Evolutionary conservation across 441 rosid genomes (phyloP).

Genomic region (Isatis lusitanica): DNA sequence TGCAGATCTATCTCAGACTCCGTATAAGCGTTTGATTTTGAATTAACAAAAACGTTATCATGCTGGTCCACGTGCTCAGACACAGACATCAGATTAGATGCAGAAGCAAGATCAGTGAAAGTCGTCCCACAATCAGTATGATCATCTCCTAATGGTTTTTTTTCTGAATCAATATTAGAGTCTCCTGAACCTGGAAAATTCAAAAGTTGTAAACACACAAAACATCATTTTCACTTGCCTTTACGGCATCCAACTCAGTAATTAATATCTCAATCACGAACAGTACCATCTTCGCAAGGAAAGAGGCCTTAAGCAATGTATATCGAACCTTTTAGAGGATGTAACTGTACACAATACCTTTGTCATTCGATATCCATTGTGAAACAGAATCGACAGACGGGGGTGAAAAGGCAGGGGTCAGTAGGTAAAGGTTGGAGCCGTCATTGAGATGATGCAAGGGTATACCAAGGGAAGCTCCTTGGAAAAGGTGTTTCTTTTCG

Average conservation of each 20-base stretch:
- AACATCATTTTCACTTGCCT: constrained; percentile 7
- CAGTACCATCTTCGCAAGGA: not conserved
- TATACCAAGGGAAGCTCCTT: constrained; percentile 53
- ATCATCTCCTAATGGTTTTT: constrained; percentile 35
- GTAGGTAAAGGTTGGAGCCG: constrained; percentile 68
- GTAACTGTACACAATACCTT: constrained; percentile 54
- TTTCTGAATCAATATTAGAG: constrained; percentile 38
- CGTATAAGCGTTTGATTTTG: constrained; percentile 36
- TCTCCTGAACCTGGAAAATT: constrained; percentile 43
- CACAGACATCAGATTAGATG: constrained; percentile 36
- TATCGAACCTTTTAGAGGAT: constrained; percentile 43
- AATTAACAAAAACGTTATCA: constrained; percentile 32
- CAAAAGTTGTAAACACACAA: constrained; percentile 12
- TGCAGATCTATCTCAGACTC: constrained; percentile 35
- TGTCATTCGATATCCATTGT: constrained; percentile 52
- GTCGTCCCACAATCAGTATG: constrained; percentile 27
- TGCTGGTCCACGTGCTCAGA: constrained; percentile 38
- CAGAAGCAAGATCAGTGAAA: constrained; percentile 35
- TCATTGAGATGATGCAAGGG: constrained; percentile 76
- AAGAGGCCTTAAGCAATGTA: constrained; percentile 9
- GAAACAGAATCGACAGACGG: constrained; percentile 65
- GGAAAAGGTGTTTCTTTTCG: constrained; percentile 30
- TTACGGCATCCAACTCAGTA: constrained; percentile 23
- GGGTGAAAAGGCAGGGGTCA: constrained; percentile 72
- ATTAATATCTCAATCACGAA: not conserved